These are phyloP conservation scores for Euphorbia pulcherrima DNA, from an alignment of 345 rosid genomes.

Conservation along the genomic window DNA sequence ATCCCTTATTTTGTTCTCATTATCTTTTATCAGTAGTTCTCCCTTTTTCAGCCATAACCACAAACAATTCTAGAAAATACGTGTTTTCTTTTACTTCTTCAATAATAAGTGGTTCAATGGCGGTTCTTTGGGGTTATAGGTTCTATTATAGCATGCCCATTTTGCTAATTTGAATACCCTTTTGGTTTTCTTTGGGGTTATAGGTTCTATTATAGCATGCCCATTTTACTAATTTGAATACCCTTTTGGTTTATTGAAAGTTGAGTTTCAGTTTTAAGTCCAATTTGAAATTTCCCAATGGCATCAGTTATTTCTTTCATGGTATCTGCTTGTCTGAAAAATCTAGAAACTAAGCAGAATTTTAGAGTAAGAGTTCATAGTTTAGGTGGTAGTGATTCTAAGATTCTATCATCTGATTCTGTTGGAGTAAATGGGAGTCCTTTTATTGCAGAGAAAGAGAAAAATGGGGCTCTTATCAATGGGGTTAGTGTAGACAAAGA, in stretches of 20 bases:
- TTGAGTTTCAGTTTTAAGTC: not conserved
- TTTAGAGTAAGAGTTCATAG: slow-evolving; percentile 48
- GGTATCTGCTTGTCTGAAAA: slow-evolving; percentile 21
- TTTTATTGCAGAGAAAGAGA: slow-evolving; percentile 27
- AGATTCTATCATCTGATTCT: slow-evolving; percentile 30
- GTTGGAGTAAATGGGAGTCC: slow-evolving; percentile 38
- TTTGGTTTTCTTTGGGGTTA: not conserved
- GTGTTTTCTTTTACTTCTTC: not conserved
- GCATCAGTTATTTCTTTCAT: slow-evolving; percentile 33
- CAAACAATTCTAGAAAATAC: not conserved
- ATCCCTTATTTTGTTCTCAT: not conserved
- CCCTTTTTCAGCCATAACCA: not conserved
- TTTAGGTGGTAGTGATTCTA: slow-evolving; percentile 32
- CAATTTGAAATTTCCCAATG: slow-evolving; percentile 17
- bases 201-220: not conserved
- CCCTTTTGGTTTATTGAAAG: not conserved
- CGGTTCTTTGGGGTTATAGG: not conserved
- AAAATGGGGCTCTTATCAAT: slow-evolving; percentile 9
- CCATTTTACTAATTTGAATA: not conserved
- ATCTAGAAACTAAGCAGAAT: slow-evolving; percentile 24
- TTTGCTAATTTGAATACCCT: not conserved
- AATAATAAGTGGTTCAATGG: too few relatives aligned
- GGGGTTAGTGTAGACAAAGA: slow-evolving; percentile 8
- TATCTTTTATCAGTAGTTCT: too few relatives aligned
- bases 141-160: not conserved